phyloP scores from a whole-genome alignment of 768 basidiomycete species.

The Amanita polypyramis region DNA sequence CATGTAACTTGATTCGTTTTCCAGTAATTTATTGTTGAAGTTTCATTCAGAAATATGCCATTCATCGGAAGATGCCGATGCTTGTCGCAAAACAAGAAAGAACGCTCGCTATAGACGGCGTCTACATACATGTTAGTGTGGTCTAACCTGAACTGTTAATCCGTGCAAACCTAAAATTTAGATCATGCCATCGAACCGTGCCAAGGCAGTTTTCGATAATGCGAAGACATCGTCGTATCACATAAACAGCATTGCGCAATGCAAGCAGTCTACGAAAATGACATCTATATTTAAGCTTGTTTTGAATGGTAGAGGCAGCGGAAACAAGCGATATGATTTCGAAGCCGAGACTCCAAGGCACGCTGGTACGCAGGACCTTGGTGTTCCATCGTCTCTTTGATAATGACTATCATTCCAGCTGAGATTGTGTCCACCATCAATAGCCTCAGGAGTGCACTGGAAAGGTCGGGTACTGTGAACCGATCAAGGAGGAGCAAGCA shows the following conservation, averaged over 20 bases:
- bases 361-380: slow-evolving; percentile 46
- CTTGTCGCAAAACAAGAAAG: slow-evolving; percentile 85
- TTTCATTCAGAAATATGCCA: slow-evolving; percentile 64
- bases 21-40: neutral
- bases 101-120: slow-evolving; percentile 88
- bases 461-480: slow-evolving; percentile 53
- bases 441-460: slow-evolving; percentile 50
- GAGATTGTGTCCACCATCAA: slow-evolving; percentile 74
- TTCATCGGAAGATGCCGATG: slow-evolving; percentile 94
- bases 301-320: slow-evolving; percentile 51
- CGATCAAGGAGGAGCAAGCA: slow-evolving; percentile 56
- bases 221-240: slow-evolving; percentile 91
- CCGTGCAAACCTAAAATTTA: slow-evolving; percentile 20
- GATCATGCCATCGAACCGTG: slow-evolving; percentile 85
- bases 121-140: slow-evolving; percentile 74
- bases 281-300: slow-evolving; percentile 84
- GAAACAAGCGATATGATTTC: slow-evolving; percentile 92
- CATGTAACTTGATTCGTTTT: slow-evolving; percentile 15
- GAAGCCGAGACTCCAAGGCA: slow-evolving; percentile 83
- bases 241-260: slow-evolving; percentile 75
- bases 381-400: slow-evolving; percentile 2
- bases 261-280: slow-evolving; percentile 74
- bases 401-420: slow-evolving; percentile 23
- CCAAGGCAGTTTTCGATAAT: slow-evolving; percentile 75
- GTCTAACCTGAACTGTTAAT: neutral